phyloP scores from a whole-genome alignment of 2,329 filamentous ascomycete species.

The Clonostachys sp. region DNA sequence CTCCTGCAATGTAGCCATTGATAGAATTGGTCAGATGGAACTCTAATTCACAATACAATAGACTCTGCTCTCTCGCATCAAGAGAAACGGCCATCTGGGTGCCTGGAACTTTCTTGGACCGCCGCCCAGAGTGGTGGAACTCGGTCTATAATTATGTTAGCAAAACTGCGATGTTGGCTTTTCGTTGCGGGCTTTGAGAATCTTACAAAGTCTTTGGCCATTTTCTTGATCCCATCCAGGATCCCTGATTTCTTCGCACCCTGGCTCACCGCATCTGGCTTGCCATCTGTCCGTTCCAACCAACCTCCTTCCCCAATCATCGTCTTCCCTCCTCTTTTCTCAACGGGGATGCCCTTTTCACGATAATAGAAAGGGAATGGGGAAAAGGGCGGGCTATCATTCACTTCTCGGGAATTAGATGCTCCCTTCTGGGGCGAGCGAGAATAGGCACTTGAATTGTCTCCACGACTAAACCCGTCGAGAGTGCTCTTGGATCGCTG shows the following conservation, averaged over 20 bases:
- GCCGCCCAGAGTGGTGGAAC: conserved; percentile 22
- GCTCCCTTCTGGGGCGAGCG: conserved; percentile 1
- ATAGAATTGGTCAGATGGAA: conserved; percentile 46
- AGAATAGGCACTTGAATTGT: conserved; percentile 6
- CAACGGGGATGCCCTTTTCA: conserved; percentile 25
- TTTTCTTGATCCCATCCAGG: conserved; percentile 42
- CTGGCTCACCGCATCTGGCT: conserved; percentile 13
- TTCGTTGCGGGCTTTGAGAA: too few species aligned
- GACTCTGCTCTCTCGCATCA: conserved; percentile 49
- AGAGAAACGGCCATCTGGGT: conserved; percentile 42
- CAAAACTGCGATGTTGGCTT: background rate
- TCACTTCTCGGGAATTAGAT: background rate
- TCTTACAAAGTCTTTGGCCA: conserved; percentile 49
- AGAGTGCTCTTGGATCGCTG: conserved; percentile 18
- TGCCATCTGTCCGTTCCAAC: conserved; percentile 39
- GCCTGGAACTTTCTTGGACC: conserved; percentile 14
- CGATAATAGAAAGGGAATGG: conserved; percentile 37
- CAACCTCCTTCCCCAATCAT: conserved; percentile 53
- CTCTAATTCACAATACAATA: conserved; percentile 56
- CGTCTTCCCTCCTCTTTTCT: conserved; percentile 40
- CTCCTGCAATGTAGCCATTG: conserved; percentile 45
- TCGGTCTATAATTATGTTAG: conserved; percentile 25
- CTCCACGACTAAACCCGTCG: conserved; percentile 7
- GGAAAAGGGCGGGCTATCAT: conserved; percentile 23
- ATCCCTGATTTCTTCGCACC: conserved; percentile 33